These are phyloP conservation scores for Dioscorea alata DNA, from an alignment of 106 monocot genomes.

Conservation along the genomic window DNA sequence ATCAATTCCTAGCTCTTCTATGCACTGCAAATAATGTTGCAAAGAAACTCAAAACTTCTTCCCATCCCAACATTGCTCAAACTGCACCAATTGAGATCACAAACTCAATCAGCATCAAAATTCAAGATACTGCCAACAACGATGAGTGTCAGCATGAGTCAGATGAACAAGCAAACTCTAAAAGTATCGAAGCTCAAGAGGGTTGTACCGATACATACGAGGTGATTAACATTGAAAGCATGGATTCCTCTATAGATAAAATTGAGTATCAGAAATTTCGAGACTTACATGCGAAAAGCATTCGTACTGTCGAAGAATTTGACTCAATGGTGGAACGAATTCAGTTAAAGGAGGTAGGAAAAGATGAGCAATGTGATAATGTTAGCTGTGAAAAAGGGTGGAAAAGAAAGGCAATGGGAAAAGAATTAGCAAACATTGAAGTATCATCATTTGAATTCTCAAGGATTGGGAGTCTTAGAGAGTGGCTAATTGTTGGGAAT, in stretches of 20 bases:
- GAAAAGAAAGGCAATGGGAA: conserved; percentile 40
- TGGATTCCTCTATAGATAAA: conserved; percentile 7
- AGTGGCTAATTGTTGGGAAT: conserved; percentile 61
- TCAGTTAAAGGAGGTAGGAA: neutral
- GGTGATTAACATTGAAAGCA: conserved; percentile 30
- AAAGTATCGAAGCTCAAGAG: too few relatives aligned
- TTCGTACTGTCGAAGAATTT: conserved; percentile 45
- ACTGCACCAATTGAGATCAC: neutral
- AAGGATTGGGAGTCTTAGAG: conserved; percentile 44
- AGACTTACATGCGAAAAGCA: neutral
- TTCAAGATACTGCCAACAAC: too few relatives aligned
- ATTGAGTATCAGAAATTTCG: neutral
- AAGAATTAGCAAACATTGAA: conserved; percentile 30
- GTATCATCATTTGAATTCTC: conserved; percentile 53
- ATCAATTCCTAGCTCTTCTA: conserved; percentile 52
- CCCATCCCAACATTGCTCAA: neutral
- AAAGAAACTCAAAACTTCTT: conserved; percentile 6
- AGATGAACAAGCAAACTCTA: too few relatives aligned
- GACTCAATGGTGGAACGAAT: conserved; percentile 20
- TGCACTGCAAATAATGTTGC: conserved; percentile 22
- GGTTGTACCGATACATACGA: neutral
- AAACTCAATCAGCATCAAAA: neutral
- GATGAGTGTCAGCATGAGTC: too few relatives aligned
- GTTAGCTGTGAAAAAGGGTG: neutral
- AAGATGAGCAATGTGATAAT: neutral